phyloP scores from a whole-genome alignment of 148 eudicot species.

The Rhododendron griersonianum region DNA sequence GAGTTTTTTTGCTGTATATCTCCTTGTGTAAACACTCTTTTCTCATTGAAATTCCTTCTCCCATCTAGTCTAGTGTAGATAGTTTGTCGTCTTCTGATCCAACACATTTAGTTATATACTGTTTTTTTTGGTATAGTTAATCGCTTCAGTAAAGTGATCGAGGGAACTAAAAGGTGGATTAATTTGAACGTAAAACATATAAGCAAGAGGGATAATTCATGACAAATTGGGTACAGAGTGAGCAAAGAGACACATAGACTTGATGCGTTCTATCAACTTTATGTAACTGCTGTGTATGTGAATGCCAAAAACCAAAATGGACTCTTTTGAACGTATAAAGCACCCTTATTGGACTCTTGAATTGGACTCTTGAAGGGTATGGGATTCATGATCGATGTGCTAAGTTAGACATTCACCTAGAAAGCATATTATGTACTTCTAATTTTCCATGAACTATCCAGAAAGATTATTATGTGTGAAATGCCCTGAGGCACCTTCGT shows the following conservation, averaged over 20 bases:
- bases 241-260: not conserved
- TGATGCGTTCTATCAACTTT: not conserved
- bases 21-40: not conserved
- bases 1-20: constrained; percentile 21
- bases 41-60: not conserved
- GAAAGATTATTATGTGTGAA: not conserved
- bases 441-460: not conserved
- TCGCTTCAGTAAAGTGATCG: not conserved
- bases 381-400: not conserved
- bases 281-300: not conserved
- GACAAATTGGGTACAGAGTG: not conserved
- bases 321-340: not conserved
- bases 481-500: not conserved
- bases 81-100: not conserved
- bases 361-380: not conserved
- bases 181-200: not conserved
- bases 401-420: not conserved
- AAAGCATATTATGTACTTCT: not conserved
- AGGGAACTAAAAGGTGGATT: not conserved
- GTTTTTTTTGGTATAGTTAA: not conserved
- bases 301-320: not conserved
- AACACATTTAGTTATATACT: not conserved
- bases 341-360: not conserved
- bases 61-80: not conserved
- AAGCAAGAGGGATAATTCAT: not conserved